Percentiles rank a stretch among this genome's conserved stretches.
Evolutionary conservation across 495 filamentous ascomycete species (phyloP).

Genomic region (Choiromyces venosus): DNA sequence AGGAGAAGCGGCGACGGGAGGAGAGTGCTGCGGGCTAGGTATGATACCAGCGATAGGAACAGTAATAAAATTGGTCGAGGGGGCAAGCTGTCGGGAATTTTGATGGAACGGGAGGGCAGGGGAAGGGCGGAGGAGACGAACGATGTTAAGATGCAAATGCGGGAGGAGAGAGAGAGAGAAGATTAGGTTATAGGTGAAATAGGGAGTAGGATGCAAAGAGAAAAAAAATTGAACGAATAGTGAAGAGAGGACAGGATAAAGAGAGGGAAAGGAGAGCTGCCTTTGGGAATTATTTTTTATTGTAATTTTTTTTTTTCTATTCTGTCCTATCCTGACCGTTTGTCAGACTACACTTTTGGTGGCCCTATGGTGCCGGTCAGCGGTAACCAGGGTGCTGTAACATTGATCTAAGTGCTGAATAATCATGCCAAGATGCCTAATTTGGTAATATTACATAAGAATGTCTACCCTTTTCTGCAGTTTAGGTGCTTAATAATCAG

Average conservation of each 20-base stretch:
- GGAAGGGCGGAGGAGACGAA: constrained; percentile 29
- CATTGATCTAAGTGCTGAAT: too few relatives aligned
- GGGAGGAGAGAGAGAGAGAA: constrained; percentile 17
- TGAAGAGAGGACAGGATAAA: not conserved
- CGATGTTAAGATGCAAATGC: constrained; percentile 34
- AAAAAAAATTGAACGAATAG: not conserved
- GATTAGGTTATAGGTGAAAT: not conserved
- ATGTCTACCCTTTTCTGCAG: too few relatives aligned
- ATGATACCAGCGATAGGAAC: not conserved
- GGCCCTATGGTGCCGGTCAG: too few relatives aligned
- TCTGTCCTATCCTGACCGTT: not conserved
- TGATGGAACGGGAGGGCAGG: not conserved
- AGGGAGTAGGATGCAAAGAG: not conserved
- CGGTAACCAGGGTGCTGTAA: too few relatives aligned
- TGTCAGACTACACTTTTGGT: not conserved
- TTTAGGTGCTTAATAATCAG: too few relatives aligned
- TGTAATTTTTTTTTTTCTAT: not conserved
- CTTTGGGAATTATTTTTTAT: not conserved
- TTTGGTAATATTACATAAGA: too few relatives aligned
- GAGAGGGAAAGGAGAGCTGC: not conserved
- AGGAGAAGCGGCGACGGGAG: not conserved
- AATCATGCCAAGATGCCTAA: too few relatives aligned
- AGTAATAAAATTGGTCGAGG: not conserved
- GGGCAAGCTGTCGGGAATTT: not conserved
- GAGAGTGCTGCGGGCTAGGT: not conserved